Evolutionary conservation across 495 filamentous ascomycete species (phyloP).

Genomic region (Neurospora sp.): DNA sequence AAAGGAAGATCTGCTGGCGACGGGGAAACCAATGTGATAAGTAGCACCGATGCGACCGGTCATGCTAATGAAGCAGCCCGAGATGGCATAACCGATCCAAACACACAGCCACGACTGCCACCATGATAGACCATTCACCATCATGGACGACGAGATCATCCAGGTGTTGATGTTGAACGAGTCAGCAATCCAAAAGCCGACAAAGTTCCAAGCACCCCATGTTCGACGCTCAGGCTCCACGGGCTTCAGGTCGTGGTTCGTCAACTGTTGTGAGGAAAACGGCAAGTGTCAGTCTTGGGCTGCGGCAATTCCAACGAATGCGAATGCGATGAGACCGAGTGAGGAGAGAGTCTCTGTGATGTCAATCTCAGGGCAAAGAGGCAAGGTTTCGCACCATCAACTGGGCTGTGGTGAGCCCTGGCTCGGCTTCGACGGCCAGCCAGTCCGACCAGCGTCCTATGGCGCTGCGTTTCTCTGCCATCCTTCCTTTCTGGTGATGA

Average conservation of each 20-base stretch:
- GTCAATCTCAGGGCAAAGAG: neutral
- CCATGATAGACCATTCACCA: conserved; percentile 68
- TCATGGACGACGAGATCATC: conserved; percentile 90
- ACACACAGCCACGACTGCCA: conserved; percentile 91
- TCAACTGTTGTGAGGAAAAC: conserved; percentile 40
- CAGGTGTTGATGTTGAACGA: conserved; percentile 97
- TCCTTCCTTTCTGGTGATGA: neutral
- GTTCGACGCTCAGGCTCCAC: conserved; percentile 75
- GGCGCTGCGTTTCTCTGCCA: conserved; percentile 6
- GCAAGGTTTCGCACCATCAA: conserved; percentile 48
- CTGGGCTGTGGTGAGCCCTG: conserved; percentile 71
- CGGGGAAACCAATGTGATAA: conserved; percentile 84
- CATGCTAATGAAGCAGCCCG: conserved; percentile 60
- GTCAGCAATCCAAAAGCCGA: conserved; percentile 88
- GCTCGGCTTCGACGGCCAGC: conserved; percentile 62
- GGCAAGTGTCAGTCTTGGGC: neutral
- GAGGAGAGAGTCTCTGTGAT: neutral
- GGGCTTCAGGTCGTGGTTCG: conserved; percentile 83
- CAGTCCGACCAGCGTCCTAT: conserved; percentile 34
- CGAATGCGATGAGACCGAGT: neutral
- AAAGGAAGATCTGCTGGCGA: conserved; percentile 63
- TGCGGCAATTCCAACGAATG: neutral
- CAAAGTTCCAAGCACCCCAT: conserved; percentile 85
- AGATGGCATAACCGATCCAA: conserved; percentile 77
- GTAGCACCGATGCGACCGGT: conserved; percentile 83